Base-by-base conservation (phyloP, 2,329 filamentous ascomycete species). In the Epichloe scottii region DNA sequence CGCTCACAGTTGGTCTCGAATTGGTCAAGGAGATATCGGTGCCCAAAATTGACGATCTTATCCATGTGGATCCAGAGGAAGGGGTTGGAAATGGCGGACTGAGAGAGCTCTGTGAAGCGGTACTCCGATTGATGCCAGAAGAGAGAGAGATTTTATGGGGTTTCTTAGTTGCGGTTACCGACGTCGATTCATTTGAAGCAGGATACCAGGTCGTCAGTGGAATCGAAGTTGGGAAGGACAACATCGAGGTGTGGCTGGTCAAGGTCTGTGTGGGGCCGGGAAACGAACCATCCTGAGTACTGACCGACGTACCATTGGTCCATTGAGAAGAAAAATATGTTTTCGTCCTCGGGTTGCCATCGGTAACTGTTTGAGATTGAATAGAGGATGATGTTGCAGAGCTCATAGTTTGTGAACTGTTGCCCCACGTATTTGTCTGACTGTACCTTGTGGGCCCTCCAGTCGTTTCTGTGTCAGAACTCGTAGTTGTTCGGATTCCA, bases 281-380 rank as follows among this genome's bases (percentile, higher is more conserved):
- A n/a, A 42, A 26, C 26, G 44, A 44, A 30, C 21, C 38, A 19
- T 34, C 37, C 7, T 34, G 23, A 41, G 33, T 39, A 40, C 37
- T 53, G 42, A 17, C 33, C 3, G 30, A 39, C 17, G 51, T 53
- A 15, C 33, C 47, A 5, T 53, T 53, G 23, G 33, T 12, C 51
- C 48, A 53, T 14, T 37, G 43, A 15, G 51, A 47, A 37, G 51
- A 47, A 39, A 50, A 53, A 26, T 39, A 53, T 2, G 51, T 50
- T 26, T 30, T 46, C 12, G 51, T 53, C 34, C 48, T 50, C 46
- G 47, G 48, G 6, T 34, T 38, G 3, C 51, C 43, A 8, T 53
- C 51, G 15, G 14, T 44, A 14, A 35, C 4, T 26, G 51, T 47
- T 41, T 45, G 49, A 7, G 49, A 46, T 17, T 21, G 17, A 15